Evolutionary conservation across 306 rosid genomes (phyloP).

Genomic region (Trichosanthes cucumerina): DNA sequence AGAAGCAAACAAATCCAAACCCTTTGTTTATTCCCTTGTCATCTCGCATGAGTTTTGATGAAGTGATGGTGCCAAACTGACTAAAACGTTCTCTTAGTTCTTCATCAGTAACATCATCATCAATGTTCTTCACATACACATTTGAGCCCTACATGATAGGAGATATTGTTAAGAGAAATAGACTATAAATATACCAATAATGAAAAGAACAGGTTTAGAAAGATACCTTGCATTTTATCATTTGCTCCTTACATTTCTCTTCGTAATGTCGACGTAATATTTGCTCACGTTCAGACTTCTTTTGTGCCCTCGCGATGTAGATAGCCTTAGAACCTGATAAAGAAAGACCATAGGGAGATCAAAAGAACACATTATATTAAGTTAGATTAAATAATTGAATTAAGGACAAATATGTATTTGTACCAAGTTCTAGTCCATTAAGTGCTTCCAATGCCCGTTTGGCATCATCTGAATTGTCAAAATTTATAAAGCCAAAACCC

Average conservation of each 20-base stretch:
- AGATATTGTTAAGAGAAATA: constrained; percentile 12
- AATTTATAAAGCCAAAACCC: constrained; percentile 81
- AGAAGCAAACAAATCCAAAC: constrained; percentile 86
- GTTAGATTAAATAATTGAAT: background rate
- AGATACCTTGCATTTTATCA: constrained; percentile 49
- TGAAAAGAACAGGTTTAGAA: background rate
- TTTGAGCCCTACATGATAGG: constrained; percentile 53
- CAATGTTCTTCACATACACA: constrained; percentile 80
- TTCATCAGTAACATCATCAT: constrained; percentile 56
- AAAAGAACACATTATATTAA: background rate
- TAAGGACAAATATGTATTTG: constrained; percentile 5
- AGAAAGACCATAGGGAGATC: constrained; percentile 11
- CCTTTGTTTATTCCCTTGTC: constrained; percentile 74
- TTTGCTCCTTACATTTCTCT: constrained; percentile 73
- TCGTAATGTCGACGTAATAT: constrained; percentile 51
- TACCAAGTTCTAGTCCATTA: constrained; percentile 68
- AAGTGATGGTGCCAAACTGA: constrained; percentile 71
- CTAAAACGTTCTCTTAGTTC: constrained; percentile 54
- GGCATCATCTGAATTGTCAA: constrained; percentile 66
- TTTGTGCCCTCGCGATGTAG: constrained; percentile 81
- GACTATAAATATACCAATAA: background rate
- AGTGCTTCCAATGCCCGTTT: constrained; percentile 58
- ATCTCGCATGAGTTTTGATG: constrained; percentile 70
- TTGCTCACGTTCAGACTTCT: constrained; percentile 75
- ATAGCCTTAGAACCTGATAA: constrained; percentile 63